A percentile compares a stretch with the other conserved stretches of the same genome.
Evolutionary conservation across 352 stramenopile species (phyloP).

Genomic region (Phytophthora ramorum): DNA sequence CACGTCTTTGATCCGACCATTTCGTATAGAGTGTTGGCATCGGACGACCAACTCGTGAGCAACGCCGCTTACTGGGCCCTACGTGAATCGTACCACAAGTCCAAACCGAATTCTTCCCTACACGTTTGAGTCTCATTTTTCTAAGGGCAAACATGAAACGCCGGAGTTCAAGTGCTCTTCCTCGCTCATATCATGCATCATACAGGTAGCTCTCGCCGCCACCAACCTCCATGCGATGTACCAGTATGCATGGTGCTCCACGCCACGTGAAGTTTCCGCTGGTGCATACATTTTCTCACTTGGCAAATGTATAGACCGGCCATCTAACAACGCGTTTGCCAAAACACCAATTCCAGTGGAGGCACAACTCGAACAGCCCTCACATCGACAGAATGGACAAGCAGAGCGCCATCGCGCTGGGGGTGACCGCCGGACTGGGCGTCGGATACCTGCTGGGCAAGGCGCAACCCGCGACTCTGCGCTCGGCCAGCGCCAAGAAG

Average conservation of each 20-base stretch:
- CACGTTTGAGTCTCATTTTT: slow-evolving; percentile 3
- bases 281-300: slow-evolving; percentile 9
- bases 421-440: slow-evolving; percentile 68
- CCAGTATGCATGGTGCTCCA: neutral
- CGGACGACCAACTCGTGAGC: slow-evolving; percentile 13
- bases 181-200: neutral
- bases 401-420: slow-evolving; percentile 62
- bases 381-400: slow-evolving; percentile 62
- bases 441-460: slow-evolving; percentile 75
- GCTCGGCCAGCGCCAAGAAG: slow-evolving; percentile 2
- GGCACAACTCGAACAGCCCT: slow-evolving; percentile 4
- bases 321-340: slow-evolving; percentile 29
- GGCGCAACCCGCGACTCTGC: slow-evolving; percentile 37
- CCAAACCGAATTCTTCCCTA: slow-evolving; percentile 14
- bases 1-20: slow-evolving; percentile 19
- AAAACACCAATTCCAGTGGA: slow-evolving; percentile 30
- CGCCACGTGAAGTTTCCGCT: slow-evolving; percentile 27
- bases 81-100: slow-evolving; percentile 6
- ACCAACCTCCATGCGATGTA: neutral
- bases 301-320: slow-evolving; percentile 19
- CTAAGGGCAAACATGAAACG: neutral
- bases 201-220: neutral
- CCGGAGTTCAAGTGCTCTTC: neutral
- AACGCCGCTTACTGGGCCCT: slow-evolving; percentile 4
- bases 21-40: slow-evolving; percentile 4